Base-by-base conservation (phyloP, 164 flowering plant genomes). In the Piper betle region DNA sequence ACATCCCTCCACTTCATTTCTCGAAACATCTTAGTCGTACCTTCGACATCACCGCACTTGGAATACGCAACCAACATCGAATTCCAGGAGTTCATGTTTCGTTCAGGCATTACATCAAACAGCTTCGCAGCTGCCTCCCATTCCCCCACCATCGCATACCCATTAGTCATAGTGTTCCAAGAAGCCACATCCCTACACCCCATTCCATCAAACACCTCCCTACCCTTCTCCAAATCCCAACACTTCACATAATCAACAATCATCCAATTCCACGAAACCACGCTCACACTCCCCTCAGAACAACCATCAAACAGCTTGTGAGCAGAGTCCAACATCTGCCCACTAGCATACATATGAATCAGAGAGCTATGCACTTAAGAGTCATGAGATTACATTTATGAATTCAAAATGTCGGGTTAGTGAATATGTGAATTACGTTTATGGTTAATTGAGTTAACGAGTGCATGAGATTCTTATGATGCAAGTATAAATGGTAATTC, bases 161-260 rank as follows among this genome's bases (percentile, higher is more conserved):
- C 78, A 65, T 72, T 69, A 6, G 72, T 69, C 78, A 75, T 69
- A 0, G 71, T 67, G 55, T 75, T 75, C 75, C 78, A 74, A 18
- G 77, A 74, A 60, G 68, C 64, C 62, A 68, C 66, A 48, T 74
- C 77, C 55, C 65, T 65, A 50, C 66, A 58, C 7, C n/a, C 66
- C 78, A 74, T 74, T 15, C 55, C 37, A 10, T 66, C 66, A 37
- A 74, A 74, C 37, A 68, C 41, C 6, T 62, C 48, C 2, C 42
- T 55, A 2, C 73, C 75, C 5, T 19, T 56, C 66, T 56, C 66
- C 64, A 74, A 50, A 11, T 66, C 61, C 39, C 78, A 71, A 52
- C 50, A 53, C 55, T 71, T 71, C 2, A 67, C 78, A 48, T 69
- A 72, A 48, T 71, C 78, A 67, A 72, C 78, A 55, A 75, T 75